These are phyloP conservation scores for Phytophthora pluvialis DNA, from an alignment of 352 stramenopile species.

Conservation along the genomic window DNA sequence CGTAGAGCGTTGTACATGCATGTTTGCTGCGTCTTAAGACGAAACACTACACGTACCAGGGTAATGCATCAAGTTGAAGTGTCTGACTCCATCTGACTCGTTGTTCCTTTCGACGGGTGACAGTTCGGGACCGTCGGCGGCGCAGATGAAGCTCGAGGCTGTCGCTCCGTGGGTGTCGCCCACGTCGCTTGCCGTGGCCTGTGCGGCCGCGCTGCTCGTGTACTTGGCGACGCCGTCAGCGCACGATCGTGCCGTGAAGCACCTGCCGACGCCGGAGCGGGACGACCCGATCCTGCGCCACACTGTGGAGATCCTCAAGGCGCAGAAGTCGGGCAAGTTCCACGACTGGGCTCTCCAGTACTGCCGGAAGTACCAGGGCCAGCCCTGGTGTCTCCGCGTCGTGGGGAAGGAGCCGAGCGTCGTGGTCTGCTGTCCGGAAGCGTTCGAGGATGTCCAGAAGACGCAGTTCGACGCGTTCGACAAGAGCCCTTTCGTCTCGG, in stretches of 20 bases:
- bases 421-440: conserved; percentile 51
- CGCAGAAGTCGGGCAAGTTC: conserved; percentile 46
- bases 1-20: not conserved
- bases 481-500: conserved; percentile 56
- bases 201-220: conserved; percentile 33
- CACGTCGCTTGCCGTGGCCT: conserved; percentile 25
- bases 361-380: conserved; percentile 41
- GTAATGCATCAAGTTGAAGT: conserved; percentile 15
- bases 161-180: conserved; percentile 19
- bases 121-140: not conserved
- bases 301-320: conserved; percentile 53
- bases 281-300: conserved; percentile 57
- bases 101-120: not conserved
- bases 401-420: conserved; percentile 46
- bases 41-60: no score
- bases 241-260: conserved; percentile 35
- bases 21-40: no score
- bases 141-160: conserved; percentile 28
- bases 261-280: conserved; percentile 42
- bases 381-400: conserved; percentile 49
- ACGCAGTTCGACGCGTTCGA: conserved; percentile 80
- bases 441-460: conserved; percentile 67
- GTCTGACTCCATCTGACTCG: conserved; percentile 5
- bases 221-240: conserved; percentile 37
- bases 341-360: conserved; percentile 65